These are phyloP conservation scores for Scenedesmus sp. DNA, from an alignment of 163 green algal species.

Conservation along the genomic window DNA sequence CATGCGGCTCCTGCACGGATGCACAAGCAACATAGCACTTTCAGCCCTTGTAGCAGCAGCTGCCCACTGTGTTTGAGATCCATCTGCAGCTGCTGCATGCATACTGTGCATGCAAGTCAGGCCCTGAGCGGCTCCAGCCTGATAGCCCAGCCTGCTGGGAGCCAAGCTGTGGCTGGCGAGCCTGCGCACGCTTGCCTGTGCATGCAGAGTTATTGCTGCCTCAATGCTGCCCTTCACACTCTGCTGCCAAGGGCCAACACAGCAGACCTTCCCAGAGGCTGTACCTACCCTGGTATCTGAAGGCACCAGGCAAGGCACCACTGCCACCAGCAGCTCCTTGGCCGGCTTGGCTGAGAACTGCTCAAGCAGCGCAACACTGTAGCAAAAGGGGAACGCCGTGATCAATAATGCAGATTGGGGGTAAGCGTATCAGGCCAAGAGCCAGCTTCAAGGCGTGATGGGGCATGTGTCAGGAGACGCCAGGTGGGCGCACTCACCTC, in stretches of 20 bases:
- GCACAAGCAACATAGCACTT: background rate
- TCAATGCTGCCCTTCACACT: background rate
- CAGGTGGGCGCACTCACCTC: slow-evolving; percentile 16
- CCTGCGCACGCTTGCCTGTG: background rate
- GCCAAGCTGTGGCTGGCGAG: background rate
- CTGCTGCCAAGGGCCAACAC: background rate
- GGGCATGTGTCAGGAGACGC: background rate
- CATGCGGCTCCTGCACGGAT: background rate
- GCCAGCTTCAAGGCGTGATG: background rate
- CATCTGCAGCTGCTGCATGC: background rate
- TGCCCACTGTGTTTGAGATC: background rate
- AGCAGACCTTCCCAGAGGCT: background rate
- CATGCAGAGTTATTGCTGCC: background rate
- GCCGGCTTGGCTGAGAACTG: slow-evolving; percentile 33
- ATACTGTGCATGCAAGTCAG: background rate
- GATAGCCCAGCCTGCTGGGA: background rate
- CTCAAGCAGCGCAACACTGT: slow-evolving; percentile 51
- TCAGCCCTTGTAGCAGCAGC: too few relatives aligned
- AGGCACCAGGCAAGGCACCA: slow-evolving; percentile 36
- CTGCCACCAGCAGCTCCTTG: slow-evolving; percentile 48
- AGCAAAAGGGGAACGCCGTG: background rate
- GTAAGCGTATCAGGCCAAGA: background rate
- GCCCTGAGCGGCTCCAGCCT: background rate
- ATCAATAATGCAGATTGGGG: background rate
- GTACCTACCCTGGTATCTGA: background rate